Conservation (phyloP, 768 basidiomycete genomes). For the Rickenella mellea region DNA sequence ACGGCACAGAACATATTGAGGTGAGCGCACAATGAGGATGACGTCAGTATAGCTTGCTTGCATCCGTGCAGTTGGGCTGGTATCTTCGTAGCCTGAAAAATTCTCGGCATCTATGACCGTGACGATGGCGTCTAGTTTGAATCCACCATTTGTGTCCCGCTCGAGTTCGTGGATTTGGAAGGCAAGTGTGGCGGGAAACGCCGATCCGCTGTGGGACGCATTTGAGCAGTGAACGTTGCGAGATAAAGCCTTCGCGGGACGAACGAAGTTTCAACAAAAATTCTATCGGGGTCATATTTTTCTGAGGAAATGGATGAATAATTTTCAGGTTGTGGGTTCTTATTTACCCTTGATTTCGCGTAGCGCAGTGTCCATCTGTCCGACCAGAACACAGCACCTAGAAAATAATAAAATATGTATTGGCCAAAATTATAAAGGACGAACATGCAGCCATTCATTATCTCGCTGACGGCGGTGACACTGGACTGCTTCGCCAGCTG, state of each 20-base stretch:
- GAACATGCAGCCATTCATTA: slow-evolving; percentile 89
- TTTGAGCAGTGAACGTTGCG: neutral
- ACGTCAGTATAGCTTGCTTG: slow-evolving; percentile 94
- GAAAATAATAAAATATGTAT: neutral
- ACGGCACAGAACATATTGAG: slow-evolving; percentile 1
- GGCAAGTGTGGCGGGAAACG: slow-evolving; percentile 91
- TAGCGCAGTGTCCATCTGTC: slow-evolving; percentile 87
- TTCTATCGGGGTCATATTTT: slow-evolving; percentile 77
- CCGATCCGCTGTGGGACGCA: slow-evolving; percentile 58
- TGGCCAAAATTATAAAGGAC: neutral
- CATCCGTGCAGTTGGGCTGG: slow-evolving; percentile 85
- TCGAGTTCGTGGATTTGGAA: slow-evolving; percentile 91
- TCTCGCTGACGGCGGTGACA: slow-evolving; percentile 83
- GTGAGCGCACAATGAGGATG: slow-evolving; percentile 60
- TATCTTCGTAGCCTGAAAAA: slow-evolving; percentile 89
- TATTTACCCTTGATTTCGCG: slow-evolving; percentile 72
- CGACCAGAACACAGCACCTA: slow-evolving; percentile 91
- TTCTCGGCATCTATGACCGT: slow-evolving; percentile 91
- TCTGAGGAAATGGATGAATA: slow-evolving; percentile 33
- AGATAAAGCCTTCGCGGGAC: slow-evolving; percentile 15
- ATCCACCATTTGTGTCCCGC: slow-evolving; percentile 59
- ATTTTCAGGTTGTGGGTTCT: neutral
- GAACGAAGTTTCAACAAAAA: slow-evolving; percentile 93
- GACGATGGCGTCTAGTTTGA: slow-evolving; percentile 82
- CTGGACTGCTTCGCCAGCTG: slow-evolving; percentile 80